Evolutionary conservation across 2,329 filamentous ascomycete genomes (phyloP), one percentile per base, ranked within the genome.

Genomic region (Monosporascus sp.): DNA sequence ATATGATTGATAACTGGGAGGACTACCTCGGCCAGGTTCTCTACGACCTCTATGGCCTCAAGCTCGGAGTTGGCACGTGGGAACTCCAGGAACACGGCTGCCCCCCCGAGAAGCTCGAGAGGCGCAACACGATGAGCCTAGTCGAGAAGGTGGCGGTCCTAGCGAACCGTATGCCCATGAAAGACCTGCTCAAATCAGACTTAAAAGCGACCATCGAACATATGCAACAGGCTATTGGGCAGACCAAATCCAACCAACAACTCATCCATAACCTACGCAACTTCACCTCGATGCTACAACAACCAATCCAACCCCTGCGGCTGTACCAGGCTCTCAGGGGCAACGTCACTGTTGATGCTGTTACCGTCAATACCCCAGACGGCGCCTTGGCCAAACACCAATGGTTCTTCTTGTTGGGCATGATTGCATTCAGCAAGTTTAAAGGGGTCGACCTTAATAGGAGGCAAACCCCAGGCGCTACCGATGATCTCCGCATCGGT

Each of bases 371-470:
- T 45, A 79, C 80, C 2, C 79, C 82, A 0, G 88, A 94, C 53
- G 86, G 84, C 50, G 80, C 82, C 0, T 72, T 95, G 36, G 91
- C 92, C 0, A 83, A 83, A 24, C 88, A 90, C 60, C 89, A 91
- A 46, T 97, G 93, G 93, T 96, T 90, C 68, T 96, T 94, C 68
- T 74, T 97, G 31, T 82, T 96, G 56, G 93, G 93, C 20, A 88
- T 94, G 78, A 89, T 96, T 52, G 86, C 90, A 2, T 78, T 97
- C 52, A 90, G 88, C 44, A 96, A 91, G 63, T 97, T 96, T 67
- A 84, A 83, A 59, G 79, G 75, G 34, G 80, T 81, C 66, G 89
- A 76, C 75, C 80, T 74, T 71, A 92, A 78, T 55, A 89, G 93
- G 62, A 83, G 90, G 20, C 81, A 90, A 61, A 89, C 83, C 3